Evolutionary conservation across 2,329 filamentous ascomycete species (phyloP).

Genomic region (Berkeleyomyces basicola): DNA sequence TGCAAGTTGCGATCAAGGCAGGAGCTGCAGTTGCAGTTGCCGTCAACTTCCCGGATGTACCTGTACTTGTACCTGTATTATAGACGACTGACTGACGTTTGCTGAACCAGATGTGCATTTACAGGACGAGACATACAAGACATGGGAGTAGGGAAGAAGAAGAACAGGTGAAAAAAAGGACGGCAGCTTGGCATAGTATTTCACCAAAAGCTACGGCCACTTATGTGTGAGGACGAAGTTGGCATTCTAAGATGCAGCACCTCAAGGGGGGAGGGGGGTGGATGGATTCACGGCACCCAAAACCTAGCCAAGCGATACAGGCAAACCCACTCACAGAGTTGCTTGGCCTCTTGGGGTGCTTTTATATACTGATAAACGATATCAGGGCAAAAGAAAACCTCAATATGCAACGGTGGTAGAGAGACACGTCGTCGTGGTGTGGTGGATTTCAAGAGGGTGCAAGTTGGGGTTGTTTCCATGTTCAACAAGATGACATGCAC

Average conservation of each 20-base stretch:
- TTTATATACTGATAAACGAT: not conserved
- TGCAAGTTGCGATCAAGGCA: conserved; percentile 1
- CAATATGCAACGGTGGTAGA: not conserved
- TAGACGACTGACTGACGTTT: not conserved
- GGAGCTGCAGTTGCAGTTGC: not conserved
- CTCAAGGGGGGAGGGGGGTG: not conserved
- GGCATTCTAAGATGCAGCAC: not conserved
- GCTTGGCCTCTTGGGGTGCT: not conserved
- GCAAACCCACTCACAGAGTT: not conserved
- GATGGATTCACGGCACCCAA: not conserved
- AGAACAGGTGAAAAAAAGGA: not conserved
- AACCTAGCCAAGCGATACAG: not conserved
- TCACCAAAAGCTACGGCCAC: not conserved
- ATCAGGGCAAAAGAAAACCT: not conserved
- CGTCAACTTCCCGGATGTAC: not conserved
- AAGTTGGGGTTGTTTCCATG: not conserved
- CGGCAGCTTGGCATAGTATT: not conserved
- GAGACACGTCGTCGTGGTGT: not conserved
- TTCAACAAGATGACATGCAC: not conserved
- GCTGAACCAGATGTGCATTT: not conserved
- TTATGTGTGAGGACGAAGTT: not conserved
- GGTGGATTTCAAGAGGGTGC: not conserved
- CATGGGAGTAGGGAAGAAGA: not conserved
- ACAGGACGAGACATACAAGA: not conserved
- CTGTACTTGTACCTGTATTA: no score